Percentiles rank a stretch among this genome's conserved stretches.
phyloP scores from a whole-genome alignment of 352 stramenopile species.

The Hyphochytrium catenoides region DNA sequence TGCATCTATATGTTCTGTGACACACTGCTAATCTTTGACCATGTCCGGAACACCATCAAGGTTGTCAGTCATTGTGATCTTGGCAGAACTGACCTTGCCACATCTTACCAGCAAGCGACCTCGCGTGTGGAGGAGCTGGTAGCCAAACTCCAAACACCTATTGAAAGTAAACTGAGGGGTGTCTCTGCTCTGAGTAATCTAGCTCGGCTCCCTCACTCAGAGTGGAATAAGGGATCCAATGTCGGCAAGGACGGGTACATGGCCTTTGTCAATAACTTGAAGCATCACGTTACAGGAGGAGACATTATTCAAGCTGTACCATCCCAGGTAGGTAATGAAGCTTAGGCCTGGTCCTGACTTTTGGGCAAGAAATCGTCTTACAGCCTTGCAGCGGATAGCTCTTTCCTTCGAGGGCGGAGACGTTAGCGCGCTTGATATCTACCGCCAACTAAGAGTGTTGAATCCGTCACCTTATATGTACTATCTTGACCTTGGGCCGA shows the following conservation, averaged over 20 bases:
- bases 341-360: constrained; percentile 1
- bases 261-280: constrained; percentile 55
- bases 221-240: constrained; percentile 47
- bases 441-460: constrained; percentile 59
- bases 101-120: constrained; percentile 36
- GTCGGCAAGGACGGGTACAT: constrained; percentile 56
- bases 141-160: constrained; percentile 23
- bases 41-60: constrained; percentile 68
- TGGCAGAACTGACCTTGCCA: constrained; percentile 23
- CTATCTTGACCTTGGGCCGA: constrained; percentile 45
- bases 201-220: constrained; percentile 22
- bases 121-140: constrained; percentile 36
- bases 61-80: constrained; percentile 51
- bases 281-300: constrained; percentile 60
- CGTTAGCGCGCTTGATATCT: constrained; percentile 47
- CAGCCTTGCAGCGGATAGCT: constrained; percentile 42
- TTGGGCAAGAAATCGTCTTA: neutral
- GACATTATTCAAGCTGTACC: constrained; percentile 71
- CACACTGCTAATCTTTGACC: constrained; percentile 64
- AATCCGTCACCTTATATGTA: constrained; percentile 76
- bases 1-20: constrained; percentile 74
- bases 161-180: too few species aligned
- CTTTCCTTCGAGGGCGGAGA: too few species aligned
- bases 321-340: constrained; percentile 12
- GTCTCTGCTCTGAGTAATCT: too few species aligned